phyloP scores from a whole-genome alignment of 2,329 filamentous ascomycete genomes.

The Nigrograna mackinnonii region DNA sequence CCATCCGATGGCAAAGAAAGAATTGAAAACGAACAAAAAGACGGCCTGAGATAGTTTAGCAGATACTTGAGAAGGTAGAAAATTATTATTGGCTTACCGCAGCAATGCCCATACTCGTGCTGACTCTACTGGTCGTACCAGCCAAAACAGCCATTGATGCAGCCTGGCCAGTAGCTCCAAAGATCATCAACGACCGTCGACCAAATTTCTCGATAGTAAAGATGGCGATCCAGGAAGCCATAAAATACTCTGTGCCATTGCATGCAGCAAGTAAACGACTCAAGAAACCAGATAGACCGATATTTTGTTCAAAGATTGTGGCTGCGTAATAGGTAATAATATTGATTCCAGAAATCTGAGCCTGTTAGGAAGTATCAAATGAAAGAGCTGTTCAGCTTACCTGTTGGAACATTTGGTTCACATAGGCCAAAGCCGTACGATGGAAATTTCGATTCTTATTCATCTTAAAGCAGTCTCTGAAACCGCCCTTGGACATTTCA shows the following conservation, averaged over 20 bases:
- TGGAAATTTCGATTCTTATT: constrained; percentile 49
- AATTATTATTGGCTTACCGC: constrained; percentile 55
- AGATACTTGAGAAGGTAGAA: constrained; percentile 5
- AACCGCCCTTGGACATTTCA: constrained; percentile 50
- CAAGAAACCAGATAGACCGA: constrained; percentile 39
- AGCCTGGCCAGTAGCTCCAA: constrained; percentile 40
- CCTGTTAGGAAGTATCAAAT: constrained; percentile 53
- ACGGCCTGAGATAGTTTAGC: constrained; percentile 57
- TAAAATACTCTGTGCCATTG: constrained; percentile 47
- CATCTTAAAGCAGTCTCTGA: constrained; percentile 63
- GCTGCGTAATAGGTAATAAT: constrained; percentile 48
- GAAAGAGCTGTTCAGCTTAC: constrained; percentile 17
- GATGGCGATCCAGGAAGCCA: constrained; percentile 46
- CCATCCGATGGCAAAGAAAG: constrained; percentile 89
- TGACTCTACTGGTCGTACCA: constrained; percentile 32
- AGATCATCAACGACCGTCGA: constrained; percentile 42
- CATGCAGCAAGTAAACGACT: constrained; percentile 43
- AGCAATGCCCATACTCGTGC: constrained; percentile 35
- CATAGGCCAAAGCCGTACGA: constrained; percentile 46
- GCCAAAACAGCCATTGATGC: constrained; percentile 39
- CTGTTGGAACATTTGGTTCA: constrained; percentile 52
- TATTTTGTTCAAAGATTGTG: constrained; percentile 46
- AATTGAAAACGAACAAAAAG: constrained; percentile 91
- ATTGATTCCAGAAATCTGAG: constrained; percentile 43
- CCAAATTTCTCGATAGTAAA: constrained; percentile 45